Evolutionary conservation across 73 alveolate species (phyloP).

Genomic region (Paramecium tetraurelia): DNA sequence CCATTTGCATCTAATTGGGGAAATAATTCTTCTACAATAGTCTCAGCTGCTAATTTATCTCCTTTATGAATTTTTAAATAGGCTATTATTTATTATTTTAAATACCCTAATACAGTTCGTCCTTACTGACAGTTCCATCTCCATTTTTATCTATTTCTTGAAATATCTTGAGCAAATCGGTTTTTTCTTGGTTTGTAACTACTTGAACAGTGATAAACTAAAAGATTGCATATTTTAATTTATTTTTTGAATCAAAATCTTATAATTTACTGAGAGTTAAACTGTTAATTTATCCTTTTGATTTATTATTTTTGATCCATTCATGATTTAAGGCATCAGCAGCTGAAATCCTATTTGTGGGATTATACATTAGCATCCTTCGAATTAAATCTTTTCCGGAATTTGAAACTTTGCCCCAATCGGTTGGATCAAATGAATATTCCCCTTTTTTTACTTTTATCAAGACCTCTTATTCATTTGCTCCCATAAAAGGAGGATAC

Average conservation of each 20-base stretch:
- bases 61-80: neutral
- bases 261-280: neutral
- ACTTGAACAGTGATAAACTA: conserved; percentile 14
- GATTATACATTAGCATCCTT: conserved; percentile 36
- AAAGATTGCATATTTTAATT: conserved; percentile 33
- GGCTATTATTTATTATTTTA: neutral
- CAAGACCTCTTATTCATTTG: conserved; percentile 48
- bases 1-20: conserved; percentile 38
- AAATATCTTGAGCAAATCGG: neutral
- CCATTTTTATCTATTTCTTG: conserved; percentile 44
- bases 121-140: conserved; percentile 50
- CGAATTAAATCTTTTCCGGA: conserved; percentile 61
- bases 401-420: conserved; percentile 32
- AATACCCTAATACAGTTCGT: conserved; percentile 11
- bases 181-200: neutral
- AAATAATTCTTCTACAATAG: conserved; percentile 22
- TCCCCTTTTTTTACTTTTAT: conserved; percentile 42
- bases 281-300: conserved; percentile 13
- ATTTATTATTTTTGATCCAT: conserved; percentile 42
- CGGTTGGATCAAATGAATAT: conserved; percentile 29
- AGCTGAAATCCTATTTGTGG: conserved; percentile 47
- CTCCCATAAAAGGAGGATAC: conserved; percentile 65
- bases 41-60: conserved; percentile 12
- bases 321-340: conserved; percentile 41
- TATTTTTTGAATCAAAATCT: conserved; percentile 52